Evolutionary conservation across 176 grass and related monocot species (phyloP).

Genomic region (Musa schizocarpa): DNA sequence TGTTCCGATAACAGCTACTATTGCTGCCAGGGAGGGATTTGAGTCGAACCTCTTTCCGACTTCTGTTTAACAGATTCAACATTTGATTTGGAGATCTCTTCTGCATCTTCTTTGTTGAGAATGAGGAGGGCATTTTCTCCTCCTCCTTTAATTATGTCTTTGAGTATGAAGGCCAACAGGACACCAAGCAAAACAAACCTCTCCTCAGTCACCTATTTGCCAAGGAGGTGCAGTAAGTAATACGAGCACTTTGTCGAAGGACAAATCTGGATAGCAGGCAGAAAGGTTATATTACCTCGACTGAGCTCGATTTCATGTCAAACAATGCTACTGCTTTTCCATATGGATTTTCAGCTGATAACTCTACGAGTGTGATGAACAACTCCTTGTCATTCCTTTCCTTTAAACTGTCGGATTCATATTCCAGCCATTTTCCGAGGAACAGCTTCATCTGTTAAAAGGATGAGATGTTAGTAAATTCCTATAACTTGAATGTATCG

Average conservation of each 20-base stretch:
- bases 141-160: not conserved
- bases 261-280: not conserved
- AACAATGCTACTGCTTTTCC: conserved; percentile 58
- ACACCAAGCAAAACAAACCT: conserved; percentile 23
- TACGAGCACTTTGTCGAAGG: not conserved
- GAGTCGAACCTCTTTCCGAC: too few species aligned
- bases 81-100: not conserved
- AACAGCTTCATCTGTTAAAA: conserved; percentile 67
- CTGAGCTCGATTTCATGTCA: conserved; percentile 45
- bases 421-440: conserved; percentile 59
- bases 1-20: not conserved
- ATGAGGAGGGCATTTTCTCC: not conserved
- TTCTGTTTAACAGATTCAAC: too few species aligned
- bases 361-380: conserved; percentile 47
- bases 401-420: conserved; percentile 43
- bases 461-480: conserved; percentile 6
- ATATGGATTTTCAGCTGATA: conserved; percentile 53
- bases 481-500: not conserved
- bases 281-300: conserved; percentile 34
- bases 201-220: conserved; percentile 17
- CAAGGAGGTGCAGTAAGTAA: not conserved
- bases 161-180: conserved; percentile 7
- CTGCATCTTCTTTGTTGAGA: not conserved
- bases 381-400: conserved; percentile 27
- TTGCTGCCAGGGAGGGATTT: not conserved